Evolutionary conservation across 768 basidiomycete species (phyloP), one percentile per base, ranked within the genome.

Genomic region (Boletus vermiculosoides): DNA sequence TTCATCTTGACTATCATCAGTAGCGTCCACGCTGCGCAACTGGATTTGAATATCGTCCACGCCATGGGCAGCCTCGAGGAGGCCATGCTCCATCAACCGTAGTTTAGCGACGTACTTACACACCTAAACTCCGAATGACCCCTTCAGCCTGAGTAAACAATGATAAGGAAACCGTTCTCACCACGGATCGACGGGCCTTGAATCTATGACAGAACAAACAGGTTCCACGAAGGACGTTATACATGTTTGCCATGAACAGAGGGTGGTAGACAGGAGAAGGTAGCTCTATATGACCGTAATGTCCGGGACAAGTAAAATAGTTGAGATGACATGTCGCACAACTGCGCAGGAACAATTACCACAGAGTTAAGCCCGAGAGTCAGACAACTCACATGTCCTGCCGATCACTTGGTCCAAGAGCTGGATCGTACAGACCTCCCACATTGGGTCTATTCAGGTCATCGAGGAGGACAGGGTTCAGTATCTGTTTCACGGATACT

Each of bases 201-300:
- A 98, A 97, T 61, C 78, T 81, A 73, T 99, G 97, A 73, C 97
- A 99, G 75, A 90, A 98, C 71, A 96, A 75, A 76, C 97, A 99
- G 15, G 85, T 85, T 37, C 88, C 88, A 55, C 95, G 85, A 22
- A 99, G 77, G 45, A 98, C 76, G 61, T 88, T 88, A 70, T 87
- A 95, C 79, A 90, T 87, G 66, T 95, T 92, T 33, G 81, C 78
- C 86, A 98, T 93, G 74, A 98, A 99, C 39, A 99, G 76, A 0
- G 97, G 97, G 67, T 99, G 96, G 69, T 91, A 98, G 3, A 98
- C 92, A 15, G 97, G 95, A 18, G 90, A 83, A 20, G 96, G 94
- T 7, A 99, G 83, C 59, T 98, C 94, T 58, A 99, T 96, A 73
- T 98, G 97, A 22, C 97, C 97, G 74, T 90, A 99, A 73, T 99